These are phyloP conservation scores for Lactuca sativa DNA, from an alignment of 129 eudicot species.

Conservation along the genomic window DNA sequence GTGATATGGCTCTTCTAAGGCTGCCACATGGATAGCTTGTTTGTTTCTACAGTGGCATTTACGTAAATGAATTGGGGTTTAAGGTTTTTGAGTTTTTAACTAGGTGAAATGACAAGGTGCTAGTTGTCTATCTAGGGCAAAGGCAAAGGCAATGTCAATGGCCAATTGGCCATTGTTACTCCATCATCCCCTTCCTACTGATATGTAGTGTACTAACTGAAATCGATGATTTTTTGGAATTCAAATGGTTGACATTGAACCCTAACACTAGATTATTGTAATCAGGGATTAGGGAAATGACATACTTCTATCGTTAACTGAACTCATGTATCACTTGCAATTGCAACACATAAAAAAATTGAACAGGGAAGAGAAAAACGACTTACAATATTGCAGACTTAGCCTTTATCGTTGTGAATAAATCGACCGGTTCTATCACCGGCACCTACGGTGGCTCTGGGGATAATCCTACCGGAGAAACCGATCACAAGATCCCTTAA, in stretches of 20 bases:
- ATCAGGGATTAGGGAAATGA: no score
- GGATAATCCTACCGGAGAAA: no score
- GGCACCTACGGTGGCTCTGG: no score
- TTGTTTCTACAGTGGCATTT: not conserved
- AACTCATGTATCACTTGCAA: not conserved
- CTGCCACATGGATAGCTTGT: constrained; percentile 27
- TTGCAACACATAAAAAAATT: not conserved
- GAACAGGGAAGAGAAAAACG: no score
- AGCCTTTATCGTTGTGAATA: not conserved
- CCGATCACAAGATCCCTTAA: no score
- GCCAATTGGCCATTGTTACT: not conserved
- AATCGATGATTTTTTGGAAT: not conserved
- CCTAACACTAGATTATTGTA: no score
- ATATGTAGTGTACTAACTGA: not conserved
- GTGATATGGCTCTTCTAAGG: constrained; percentile 17
- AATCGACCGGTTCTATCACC: no score
- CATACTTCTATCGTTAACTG: not conserved
- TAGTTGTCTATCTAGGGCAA: not conserved
- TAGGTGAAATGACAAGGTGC: no score
- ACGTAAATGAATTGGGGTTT: constrained; percentile 5
- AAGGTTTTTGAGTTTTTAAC: not conserved
- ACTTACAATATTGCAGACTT: not conserved
- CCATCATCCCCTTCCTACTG: not conserved
- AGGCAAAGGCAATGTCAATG: not conserved
- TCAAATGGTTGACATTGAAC: not conserved